Percentiles rank a stretch among this genome's conserved stretches.
Evolutionary conservation across 169 alveolate species (phyloP).

Genomic region (Cryptosporidium bovis): DNA sequence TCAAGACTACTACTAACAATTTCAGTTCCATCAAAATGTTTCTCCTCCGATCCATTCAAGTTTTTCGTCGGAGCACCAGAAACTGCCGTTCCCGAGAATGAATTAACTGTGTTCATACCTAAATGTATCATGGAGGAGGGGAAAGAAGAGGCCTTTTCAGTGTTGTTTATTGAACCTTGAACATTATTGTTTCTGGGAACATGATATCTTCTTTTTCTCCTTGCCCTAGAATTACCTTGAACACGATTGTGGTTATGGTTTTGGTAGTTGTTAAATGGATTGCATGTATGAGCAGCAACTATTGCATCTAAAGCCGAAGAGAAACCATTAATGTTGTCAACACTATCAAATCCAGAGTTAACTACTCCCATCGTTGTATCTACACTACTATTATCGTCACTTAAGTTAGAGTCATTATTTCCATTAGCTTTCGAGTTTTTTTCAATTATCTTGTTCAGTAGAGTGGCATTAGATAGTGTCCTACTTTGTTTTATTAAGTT

Average conservation of each 20-base stretch:
- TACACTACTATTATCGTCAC: conserved; percentile 65
- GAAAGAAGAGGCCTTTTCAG: too few species aligned
- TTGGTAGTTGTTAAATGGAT: conserved; percentile 44
- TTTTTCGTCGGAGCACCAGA: too few species aligned
- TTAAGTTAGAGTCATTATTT: neutral
- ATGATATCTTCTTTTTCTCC: conserved; percentile 41
- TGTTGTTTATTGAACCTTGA: neutral
- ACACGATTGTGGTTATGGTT: neutral
- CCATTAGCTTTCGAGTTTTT: neutral
- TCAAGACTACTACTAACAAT: neutral
- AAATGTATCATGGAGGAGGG: neutral
- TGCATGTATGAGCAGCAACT: conserved; percentile 59
- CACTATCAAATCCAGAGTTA: conserved; percentile 45
- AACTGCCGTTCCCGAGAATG: too few species aligned
- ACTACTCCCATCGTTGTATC: conserved; percentile 72
- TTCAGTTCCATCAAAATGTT: neutral
- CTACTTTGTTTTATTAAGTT: too few species aligned
- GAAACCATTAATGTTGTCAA: conserved; percentile 1
- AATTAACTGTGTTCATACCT: neutral
- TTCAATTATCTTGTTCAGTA: neutral
- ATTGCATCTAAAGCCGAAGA: conserved; percentile 58
- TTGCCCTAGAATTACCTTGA: conserved; percentile 10
- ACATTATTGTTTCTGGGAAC: neutral
- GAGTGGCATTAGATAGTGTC: neutral
- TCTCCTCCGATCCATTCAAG: neutral